These are phyloP conservation scores for Coemansia sp. DNA, from an alignment of 192 early-diverging fungal genomes.

Conservation along the genomic window DNA sequence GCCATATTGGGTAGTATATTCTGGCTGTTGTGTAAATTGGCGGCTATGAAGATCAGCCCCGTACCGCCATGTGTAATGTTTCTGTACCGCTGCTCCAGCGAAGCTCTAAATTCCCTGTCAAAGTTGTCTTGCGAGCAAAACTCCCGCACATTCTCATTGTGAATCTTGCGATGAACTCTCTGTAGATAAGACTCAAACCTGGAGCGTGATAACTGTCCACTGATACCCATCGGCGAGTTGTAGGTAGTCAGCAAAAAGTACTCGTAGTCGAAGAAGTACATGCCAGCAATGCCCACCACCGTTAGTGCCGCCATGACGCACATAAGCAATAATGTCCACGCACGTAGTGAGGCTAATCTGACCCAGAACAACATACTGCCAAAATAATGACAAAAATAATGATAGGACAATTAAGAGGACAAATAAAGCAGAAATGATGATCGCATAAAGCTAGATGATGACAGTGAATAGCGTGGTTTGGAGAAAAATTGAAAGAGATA, in stretches of 20 bases:
- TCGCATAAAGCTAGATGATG: too few species aligned
- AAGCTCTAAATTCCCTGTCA: conserved; percentile 3
- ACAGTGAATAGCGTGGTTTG: neutral
- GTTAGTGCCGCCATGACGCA: neutral
- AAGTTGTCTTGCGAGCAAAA: conserved; percentile 27
- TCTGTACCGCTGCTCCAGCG: too few species aligned
- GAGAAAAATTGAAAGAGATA: too few species aligned
- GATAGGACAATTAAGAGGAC: neutral
- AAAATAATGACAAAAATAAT: neutral
- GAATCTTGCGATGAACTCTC: conserved; percentile 11
- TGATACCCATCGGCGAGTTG: neutral
- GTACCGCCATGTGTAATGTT: too few species aligned
- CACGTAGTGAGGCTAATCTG: neutral
- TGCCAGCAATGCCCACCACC: neutral
- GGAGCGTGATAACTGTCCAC: too few species aligned
- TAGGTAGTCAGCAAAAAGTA: neutral
- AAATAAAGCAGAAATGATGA: neutral
- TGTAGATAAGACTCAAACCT: conserved; percentile 22
- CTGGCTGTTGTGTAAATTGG: too few species aligned
- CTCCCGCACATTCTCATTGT: conserved; percentile 24
- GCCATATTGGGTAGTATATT: too few species aligned
- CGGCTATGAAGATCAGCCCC: too few species aligned
- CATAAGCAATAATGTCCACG: neutral
- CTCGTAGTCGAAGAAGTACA: neutral
- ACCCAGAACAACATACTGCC: neutral